These are phyloP conservation scores for Neurospora sp. DNA, from an alignment of 495 filamentous ascomycete genomes.

Conservation along the genomic window DNA sequence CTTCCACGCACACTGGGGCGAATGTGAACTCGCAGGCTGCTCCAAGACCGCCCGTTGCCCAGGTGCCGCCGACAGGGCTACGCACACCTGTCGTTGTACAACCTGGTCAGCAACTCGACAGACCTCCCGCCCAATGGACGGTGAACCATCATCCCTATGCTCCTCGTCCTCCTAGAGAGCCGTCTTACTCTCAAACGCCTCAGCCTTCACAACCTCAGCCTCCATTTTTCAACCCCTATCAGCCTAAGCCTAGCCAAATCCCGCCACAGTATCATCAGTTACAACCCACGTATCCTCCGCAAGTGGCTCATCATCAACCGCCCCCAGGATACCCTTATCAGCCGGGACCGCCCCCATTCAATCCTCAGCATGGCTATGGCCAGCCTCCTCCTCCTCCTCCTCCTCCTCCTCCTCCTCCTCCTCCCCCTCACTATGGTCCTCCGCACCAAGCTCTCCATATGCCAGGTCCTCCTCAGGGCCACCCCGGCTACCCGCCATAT, in stretches of 20 bases:
- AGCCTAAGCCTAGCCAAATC: not conserved
- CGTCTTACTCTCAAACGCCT: not conserved
- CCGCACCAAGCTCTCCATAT: not conserved
- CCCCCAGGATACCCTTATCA: not conserved
- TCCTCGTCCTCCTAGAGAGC: not conserved
- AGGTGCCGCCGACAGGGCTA: not conserved
- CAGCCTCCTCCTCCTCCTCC: not conserved
- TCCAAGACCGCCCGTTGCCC: not conserved
- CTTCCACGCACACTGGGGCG: not conserved
- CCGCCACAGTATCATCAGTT: not conserved
- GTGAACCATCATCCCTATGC: not conserved
- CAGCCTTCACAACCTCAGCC: not conserved
- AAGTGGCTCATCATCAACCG: not conserved
- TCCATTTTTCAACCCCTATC: not conserved
- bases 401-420: not conserved
- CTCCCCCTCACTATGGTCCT: not conserved
- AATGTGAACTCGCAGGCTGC: not conserved
- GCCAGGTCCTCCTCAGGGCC: not conserved
- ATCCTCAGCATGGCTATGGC: not conserved
- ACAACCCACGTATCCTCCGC: not conserved
- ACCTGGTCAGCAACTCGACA: not conserved
- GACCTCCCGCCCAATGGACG: not conserved
- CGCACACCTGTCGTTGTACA: not conserved
- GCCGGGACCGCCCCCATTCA: not conserved
- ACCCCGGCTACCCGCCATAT: not conserved